Evolutionary conservation across 1,139 yeast genomes (phyloP), one percentile per base, ranked within the genome.

Genomic region (Citeromyces hawaiiensis): DNA sequence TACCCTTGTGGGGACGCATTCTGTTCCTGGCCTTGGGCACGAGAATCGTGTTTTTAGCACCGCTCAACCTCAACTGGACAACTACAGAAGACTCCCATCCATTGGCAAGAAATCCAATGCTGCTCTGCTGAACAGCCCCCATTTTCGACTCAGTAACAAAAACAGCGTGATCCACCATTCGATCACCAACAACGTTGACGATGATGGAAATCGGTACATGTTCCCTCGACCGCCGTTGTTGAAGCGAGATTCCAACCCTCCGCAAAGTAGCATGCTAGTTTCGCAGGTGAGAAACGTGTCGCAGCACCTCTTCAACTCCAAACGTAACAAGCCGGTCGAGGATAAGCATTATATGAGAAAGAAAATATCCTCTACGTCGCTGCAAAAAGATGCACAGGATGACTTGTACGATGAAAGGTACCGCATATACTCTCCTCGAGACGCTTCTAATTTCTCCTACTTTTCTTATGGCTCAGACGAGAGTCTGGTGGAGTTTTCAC

Each of bases 271-370:
- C 11, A 44, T 43, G 15, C 43, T 48, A 15, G 45, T 51, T 1
- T 51, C 54, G 1, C 52, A 51, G 36, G 54, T 51, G 10, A 40
- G 54, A 29, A 45, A 49, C 36, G 54, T 51, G 9, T 51, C 55
- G 1, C 52, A 48, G 34, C 44, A 43, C 25, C 38, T 51, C 8
- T 48, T 51, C 39, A 44, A 42, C 38, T 40, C 39, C 23, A 30
- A 30, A 14, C 33, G 30, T 21, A 29, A 29, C 15, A 29, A 14
- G 9, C 15, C 32, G 13, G 4, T 14, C 5, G 32, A 11, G 15
- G 32, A 29, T 14, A 10, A 38, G 25, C 16, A 21, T 29, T 17
- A 9, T 16, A 10, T 15, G 13, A 23, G 32, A 16, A 37, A 36
- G 41, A 25, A n/a, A 21, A 16, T n/a, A 36, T 37, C 30, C 21